Percentiles rank a stretch among this genome's conserved stretches.
phyloP scores from a whole-genome alignment of 169 alveolate species.

The Amoebophrya sp. region DNA sequence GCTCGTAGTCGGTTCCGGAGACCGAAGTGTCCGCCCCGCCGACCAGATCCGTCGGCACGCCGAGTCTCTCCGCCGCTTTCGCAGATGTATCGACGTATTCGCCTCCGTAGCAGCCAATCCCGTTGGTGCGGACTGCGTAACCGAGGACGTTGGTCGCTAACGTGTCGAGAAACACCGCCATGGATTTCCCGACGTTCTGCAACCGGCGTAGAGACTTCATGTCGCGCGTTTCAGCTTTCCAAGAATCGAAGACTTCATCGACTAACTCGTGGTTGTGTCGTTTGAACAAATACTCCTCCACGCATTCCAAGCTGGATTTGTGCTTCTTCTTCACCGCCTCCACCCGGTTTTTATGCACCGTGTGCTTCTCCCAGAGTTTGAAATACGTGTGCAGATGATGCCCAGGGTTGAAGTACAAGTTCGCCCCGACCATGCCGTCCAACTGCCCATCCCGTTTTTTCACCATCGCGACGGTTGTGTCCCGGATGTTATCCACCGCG shows the following conservation, averaged over 20 bases:
- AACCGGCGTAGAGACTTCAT: background rate
- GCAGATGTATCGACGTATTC: background rate
- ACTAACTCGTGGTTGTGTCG: background rate
- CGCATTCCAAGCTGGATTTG: background rate
- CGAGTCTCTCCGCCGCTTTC: too few species aligned
- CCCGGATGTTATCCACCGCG: background rate
- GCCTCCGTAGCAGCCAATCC: background rate
- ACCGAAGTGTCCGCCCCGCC: too few species aligned
- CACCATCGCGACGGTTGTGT: background rate
- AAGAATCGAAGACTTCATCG: background rate
- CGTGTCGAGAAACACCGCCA: background rate
- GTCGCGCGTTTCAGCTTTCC: background rate
- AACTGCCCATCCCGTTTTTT: background rate
- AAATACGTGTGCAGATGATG: background rate
- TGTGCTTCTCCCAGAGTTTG: background rate
- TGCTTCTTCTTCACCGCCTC: background rate
- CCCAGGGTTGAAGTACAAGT: background rate
- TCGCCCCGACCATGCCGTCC: background rate
- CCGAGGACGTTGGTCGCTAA: background rate
- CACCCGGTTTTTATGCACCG: background rate
- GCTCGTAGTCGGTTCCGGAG: too few species aligned
- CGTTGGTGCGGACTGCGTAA: background rate
- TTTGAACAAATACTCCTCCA: background rate
- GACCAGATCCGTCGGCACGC: too few species aligned
- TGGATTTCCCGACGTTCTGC: background rate